Base-by-base conservation (phyloP, 495 filamentous ascomycete species). In the Hypoxylon lienhwacheense region DNA sequence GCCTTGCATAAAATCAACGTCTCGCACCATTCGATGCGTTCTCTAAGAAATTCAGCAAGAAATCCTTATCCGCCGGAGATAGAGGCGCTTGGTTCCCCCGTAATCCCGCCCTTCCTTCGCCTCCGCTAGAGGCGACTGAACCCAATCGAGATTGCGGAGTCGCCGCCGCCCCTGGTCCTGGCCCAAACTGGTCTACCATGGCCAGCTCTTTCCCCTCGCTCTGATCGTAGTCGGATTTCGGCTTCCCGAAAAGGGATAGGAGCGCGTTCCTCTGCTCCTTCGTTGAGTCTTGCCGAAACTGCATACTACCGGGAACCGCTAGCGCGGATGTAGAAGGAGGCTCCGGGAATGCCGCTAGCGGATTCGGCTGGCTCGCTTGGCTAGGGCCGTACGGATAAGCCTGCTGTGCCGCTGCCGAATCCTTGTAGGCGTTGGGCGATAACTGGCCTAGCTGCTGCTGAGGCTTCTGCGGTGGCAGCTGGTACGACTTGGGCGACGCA, bases 41-140 rank as follows among this genome's bases (percentile, higher is more conserved):
- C 47, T 73, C 64, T n/a, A 96, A 68, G 69, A 90, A 95, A 6
- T 83, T 85, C 40, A 93, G 71, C 59, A 95, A 71, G 58, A 95
- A 95, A n/a, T 79, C 81, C 61, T 85, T 84, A 59, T 95, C 83
- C 6, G 77, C 82, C 1, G 83, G 79, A 2, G 83, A 86, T n/a
- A 84, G 79, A 16, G 84, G 73, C 26, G 74, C 72, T 34, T 74
- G 71, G 26, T 64, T 34, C 47, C 70, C 40, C 59, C 61, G 26
- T 49, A 63, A 34, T 53, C 40, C 41, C 59, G 56, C 54, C 40
- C 7, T 64, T 34, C 28, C 69, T 32, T 24, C 63, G 51, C 52
- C 61, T 57, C 50, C 73, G 15, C 65, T 74, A 35, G 72, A 76
- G 21, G 71, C 68, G 42, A 78, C 68, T 40, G 70, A 77, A 22